phyloP scores from a whole-genome alignment of 2,329 filamentous ascomycete species.

The Colletotrichum horii region DNA sequence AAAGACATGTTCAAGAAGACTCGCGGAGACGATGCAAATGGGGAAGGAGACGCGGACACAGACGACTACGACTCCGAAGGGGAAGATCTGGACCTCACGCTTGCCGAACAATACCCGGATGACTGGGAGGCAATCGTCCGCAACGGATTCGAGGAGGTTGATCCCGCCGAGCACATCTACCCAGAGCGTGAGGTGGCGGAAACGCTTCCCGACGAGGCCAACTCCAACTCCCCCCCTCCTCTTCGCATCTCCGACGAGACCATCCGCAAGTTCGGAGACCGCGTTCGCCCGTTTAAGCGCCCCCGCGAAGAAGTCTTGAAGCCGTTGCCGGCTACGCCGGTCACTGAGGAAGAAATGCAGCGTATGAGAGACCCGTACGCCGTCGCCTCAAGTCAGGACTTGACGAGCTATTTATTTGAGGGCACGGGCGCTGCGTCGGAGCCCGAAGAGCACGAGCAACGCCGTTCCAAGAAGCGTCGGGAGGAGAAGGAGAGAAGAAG shows the following conservation, averaged over 20 bases:
- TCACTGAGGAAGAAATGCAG: background rate
- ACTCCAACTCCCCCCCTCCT: background rate
- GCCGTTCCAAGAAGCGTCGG: background rate
- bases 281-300: background rate
- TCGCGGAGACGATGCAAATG: background rate
- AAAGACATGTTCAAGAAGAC: background rate
- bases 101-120: rapidly evolving
- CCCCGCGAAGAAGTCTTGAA: background rate
- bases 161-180: background rate
- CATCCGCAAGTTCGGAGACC: background rate
- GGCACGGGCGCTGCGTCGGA: background rate
- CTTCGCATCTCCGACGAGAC: background rate
- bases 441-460: background rate
- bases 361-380: background rate
- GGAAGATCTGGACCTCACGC: background rate
- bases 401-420: background rate
- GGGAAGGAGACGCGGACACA: background rate
- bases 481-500: background rate
- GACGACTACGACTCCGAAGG: background rate
- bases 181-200: background rate
- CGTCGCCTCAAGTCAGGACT: background rate
- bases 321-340: background rate
- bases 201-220: background rate
- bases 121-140: background rate
- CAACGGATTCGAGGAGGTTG: rapidly evolving